phyloP scores from a whole-genome alignment of 208 protist species.

The Tritrichomonas foetus region DNA sequence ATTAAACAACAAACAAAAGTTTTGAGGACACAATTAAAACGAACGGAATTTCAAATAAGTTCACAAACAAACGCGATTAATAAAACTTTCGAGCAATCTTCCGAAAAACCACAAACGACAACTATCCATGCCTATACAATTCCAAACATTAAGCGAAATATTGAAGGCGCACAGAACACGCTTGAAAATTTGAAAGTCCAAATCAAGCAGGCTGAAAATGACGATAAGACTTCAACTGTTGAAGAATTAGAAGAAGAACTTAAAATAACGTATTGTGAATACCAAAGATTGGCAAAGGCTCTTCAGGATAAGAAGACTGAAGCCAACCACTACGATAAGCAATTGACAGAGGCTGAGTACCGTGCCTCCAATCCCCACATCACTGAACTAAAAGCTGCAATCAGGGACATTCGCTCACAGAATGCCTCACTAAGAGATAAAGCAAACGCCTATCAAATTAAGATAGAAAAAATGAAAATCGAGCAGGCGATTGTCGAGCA shows the following conservation, averaged over 20 bases:
- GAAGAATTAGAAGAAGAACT: conserved; percentile 9
- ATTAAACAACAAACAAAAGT: neutral
- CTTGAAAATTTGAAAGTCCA: neutral
- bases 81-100: neutral
- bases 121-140: neutral
- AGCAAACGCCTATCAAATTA: neutral
- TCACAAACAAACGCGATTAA: neutral
- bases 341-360: neutral
- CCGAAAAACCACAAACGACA: neutral
- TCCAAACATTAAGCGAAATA: neutral
- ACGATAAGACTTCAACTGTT: neutral
- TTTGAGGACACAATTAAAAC: neutral
- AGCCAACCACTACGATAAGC: neutral
- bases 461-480: neutral
- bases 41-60: neutral
- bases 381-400: neutral
- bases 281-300: neutral
- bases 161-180: neutral
- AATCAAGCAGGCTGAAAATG: neutral
- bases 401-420: neutral
- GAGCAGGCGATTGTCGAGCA: neutral
- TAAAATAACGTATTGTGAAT: neutral
- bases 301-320: neutral
- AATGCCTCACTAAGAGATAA: neutral
- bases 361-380: neutral